These are phyloP conservation scores for Aureobasidium mangrovei DNA, from an alignment of 2,329 filamentous ascomycete genomes.

Conservation along the genomic window DNA sequence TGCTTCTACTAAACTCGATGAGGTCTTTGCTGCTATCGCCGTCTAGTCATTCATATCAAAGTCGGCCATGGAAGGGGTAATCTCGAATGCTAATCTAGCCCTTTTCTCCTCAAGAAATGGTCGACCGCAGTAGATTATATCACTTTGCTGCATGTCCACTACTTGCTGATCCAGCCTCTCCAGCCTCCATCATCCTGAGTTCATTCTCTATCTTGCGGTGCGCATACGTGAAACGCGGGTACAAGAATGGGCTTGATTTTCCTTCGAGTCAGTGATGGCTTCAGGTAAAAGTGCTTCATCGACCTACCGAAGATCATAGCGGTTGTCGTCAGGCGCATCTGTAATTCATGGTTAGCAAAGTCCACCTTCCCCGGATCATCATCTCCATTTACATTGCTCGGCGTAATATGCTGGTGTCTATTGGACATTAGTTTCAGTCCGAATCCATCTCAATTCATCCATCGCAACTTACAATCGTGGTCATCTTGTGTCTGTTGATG, in stretches of 20 bases:
- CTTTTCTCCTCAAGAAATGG: neutral
- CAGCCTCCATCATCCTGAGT: conserved; percentile 35
- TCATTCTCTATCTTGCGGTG: conserved; percentile 42
- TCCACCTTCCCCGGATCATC: neutral
- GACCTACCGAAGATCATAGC: conserved; percentile 41
- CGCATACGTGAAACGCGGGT: conserved; percentile 39
- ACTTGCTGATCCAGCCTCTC: conserved; percentile 15
- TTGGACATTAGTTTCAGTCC: neutral
- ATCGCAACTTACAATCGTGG: conserved; percentile 32
- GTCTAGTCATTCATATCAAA: too few relatives aligned
- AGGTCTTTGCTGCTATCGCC: too few relatives aligned
- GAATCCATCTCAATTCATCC: conserved; percentile 32
- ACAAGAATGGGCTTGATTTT: conserved; percentile 44
- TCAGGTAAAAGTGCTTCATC: neutral
- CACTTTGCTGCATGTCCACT: neutral
- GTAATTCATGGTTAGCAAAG: neutral
- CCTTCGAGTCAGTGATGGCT: neutral
- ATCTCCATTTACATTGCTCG: conserved; percentile 14
- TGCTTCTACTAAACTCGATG: too few relatives aligned
- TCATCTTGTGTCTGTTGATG: conserved; percentile 59
- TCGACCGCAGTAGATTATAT: neutral
- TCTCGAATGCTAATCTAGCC: too few relatives aligned
- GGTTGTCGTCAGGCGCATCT: conserved; percentile 36
- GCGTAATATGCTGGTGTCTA: conserved; percentile 18
- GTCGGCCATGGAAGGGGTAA: too few relatives aligned